Conservation (phyloP, 1,139 yeast species). For the Taphrina deformans region DNA sequence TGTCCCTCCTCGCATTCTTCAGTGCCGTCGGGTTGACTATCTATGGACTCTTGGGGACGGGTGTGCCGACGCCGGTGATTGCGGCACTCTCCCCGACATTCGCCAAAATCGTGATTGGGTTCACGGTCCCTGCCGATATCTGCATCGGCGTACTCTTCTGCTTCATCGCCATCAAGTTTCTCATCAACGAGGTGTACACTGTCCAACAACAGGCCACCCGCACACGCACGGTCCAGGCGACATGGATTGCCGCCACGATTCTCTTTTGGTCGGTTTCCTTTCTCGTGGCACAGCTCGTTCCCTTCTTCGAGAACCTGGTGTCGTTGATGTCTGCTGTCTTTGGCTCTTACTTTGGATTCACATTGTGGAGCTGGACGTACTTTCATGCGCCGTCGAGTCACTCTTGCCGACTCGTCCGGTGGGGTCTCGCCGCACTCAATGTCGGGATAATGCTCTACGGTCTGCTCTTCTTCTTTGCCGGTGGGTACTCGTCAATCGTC, state of each 20-base stretch:
- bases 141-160: conserved; percentile 9
- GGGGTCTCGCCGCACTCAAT: background rate
- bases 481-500: background rate
- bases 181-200: background rate
- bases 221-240: background rate
- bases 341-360: conserved; percentile 6
- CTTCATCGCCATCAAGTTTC: conserved; percentile 3
- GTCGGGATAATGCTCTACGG: background rate
- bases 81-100: background rate
- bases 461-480: background rate
- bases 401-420: background rate
- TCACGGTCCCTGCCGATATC: conserved; percentile 4
- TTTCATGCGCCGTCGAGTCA: background rate
- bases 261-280: background rate
- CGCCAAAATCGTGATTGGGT: background rate
- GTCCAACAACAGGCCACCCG: background rate
- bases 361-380: conserved; percentile 6
- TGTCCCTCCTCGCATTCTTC: conserved; percentile 2
- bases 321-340: background rate
- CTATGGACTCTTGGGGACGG: background rate
- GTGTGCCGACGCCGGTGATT: background rate
- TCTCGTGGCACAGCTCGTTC: background rate
- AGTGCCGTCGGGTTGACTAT: background rate
- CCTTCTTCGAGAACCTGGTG: background rate
- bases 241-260: background rate